Base-by-base conservation (phyloP, 495 filamentous ascomycete genomes). In the Tetracladium marchalianum region DNA sequence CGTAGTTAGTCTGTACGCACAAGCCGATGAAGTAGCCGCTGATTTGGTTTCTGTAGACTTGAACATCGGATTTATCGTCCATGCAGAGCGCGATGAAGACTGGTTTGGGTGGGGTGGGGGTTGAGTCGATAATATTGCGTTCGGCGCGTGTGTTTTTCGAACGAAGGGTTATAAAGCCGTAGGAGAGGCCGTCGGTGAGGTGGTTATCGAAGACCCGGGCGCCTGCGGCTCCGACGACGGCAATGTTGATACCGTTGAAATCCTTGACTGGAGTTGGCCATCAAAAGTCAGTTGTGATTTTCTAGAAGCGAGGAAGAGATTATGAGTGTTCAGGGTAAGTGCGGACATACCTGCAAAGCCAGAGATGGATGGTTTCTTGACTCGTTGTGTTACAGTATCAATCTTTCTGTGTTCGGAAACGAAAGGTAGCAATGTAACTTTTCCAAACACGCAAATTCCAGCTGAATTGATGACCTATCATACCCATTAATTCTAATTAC, bases 191-290 rank as follows among this genome's bases (percentile, higher is more conserved):
- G 36, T 44, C 48, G 10, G 15, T 39, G 5, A 55, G n/a, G 5
- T 16, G 46, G 35, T 55, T 55, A 9, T 35, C 11, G 8, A 15
- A 27, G 4, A 55, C 31, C 1, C 24, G 27, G 4, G 48, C 40
- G 36, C 47, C 42, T 9, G 38, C 16, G n/a, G 46, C 52, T n/a
- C 52, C 52, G 31, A 55, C 38, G 15, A 55, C 38, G 27, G 52
- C 52, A n/a, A 55, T 55, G 40, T 51, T 51, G 12, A 55, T 16
- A 12, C 52, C 52, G 15, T n/a, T 37, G 41, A 55, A 55, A 37
- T 43, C 48, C 9, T 22, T 9, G 7, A 55, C 39, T 27, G 22
- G 22, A 7, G 22, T 27, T 27, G 22, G n/a, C n/a, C n/a, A n/a
- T n/a, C n/a, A n/a, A 27, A 7, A 7, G 7, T 27, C 22, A 27